phyloP scores from a whole-genome alignment of 768 basidiomycete species.

The Rhizopogon rudus region DNA sequence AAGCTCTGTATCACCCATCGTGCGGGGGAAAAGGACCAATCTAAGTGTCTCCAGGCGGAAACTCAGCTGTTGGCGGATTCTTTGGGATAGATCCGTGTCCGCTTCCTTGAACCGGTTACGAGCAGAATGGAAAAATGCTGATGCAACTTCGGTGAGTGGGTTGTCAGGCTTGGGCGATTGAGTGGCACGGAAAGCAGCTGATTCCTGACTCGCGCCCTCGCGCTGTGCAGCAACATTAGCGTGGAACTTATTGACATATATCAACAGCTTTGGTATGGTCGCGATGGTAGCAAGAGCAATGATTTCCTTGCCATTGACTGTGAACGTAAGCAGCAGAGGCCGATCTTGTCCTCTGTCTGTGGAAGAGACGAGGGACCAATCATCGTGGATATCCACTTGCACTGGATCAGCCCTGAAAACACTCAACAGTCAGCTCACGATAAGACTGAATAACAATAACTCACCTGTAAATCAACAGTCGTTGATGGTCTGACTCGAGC shows the following conservation, averaged over 20 bases:
- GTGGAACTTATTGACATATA: slow-evolving; percentile 70
- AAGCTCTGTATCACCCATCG: slow-evolving; percentile 71
- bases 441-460: neutral
- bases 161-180: slow-evolving; percentile 73
- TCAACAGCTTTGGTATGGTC: slow-evolving; percentile 73
- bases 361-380: slow-evolving; percentile 61
- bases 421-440: slow-evolving; percentile 3
- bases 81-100: slow-evolving; percentile 52
- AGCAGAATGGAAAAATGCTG: slow-evolving; percentile 76
- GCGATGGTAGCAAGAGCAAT: slow-evolving; percentile 64
- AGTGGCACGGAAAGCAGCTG: slow-evolving; percentile 68
- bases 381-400: slow-evolving; percentile 68
- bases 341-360: slow-evolving; percentile 35
- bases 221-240: slow-evolving; percentile 68
- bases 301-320: slow-evolving; percentile 65
- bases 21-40: slow-evolving; percentile 73
- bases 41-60: slow-evolving; percentile 61
- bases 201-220: slow-evolving; percentile 74
- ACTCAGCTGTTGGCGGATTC: slow-evolving; percentile 70
- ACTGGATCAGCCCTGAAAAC: slow-evolving; percentile 68
- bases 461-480: slow-evolving; percentile 71
- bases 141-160: slow-evolving; percentile 79
- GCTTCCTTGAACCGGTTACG: slow-evolving; percentile 66
- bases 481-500: slow-evolving; percentile 74
- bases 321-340: slow-evolving; percentile 71